Conservation (phyloP, 108 stramenopile genomes). For the Pseudonitzschia pungens region DNA sequence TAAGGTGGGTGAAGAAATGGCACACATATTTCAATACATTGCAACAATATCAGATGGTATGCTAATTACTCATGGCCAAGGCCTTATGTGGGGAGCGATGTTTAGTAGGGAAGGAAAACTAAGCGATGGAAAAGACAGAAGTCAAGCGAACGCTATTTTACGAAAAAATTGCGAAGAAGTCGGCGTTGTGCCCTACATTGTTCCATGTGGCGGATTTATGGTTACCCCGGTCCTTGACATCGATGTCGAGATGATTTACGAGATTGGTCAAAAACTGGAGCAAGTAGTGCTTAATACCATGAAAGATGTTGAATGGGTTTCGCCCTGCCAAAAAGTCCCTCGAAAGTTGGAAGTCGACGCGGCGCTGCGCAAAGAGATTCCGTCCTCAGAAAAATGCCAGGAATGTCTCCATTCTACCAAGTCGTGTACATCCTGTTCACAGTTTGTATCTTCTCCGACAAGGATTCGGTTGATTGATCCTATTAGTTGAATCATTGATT, state of each 20-base stretch:
- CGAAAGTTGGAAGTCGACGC: neutral
- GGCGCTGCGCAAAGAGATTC: neutral
- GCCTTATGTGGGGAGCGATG: conserved; percentile 61
- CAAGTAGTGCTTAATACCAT: conserved; percentile 38
- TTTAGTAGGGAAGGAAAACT: conserved; percentile 39
- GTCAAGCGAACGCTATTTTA: conserved; percentile 20
- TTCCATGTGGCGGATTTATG: conserved; percentile 65
- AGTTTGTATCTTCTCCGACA: conserved; percentile 25
- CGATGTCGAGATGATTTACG: conserved; percentile 42
- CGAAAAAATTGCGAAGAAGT: conserved; percentile 38
- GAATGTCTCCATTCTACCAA: conserved; percentile 29
- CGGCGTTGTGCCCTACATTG: conserved; percentile 56
- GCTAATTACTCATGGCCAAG: conserved; percentile 51
- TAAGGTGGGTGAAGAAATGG: conserved; percentile 43
- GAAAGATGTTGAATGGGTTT: conserved; percentile 39
- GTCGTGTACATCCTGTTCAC: conserved; percentile 34
- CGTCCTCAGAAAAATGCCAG: conserved; percentile 5
- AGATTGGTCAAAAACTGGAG: conserved; percentile 43
- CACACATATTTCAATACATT: conserved; percentile 30
- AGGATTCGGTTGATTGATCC: no score
- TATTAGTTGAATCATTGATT: no score
- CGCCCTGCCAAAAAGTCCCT: neutral
- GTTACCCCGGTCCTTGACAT: conserved; percentile 49
- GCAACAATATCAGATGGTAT: conserved; percentile 35
- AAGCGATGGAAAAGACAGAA: conserved; percentile 15